Percentiles rank a stretch among this genome's conserved stretches.
phyloP scores from a whole-genome alignment of 305 asterid species.

The Rubia occidens region DNA sequence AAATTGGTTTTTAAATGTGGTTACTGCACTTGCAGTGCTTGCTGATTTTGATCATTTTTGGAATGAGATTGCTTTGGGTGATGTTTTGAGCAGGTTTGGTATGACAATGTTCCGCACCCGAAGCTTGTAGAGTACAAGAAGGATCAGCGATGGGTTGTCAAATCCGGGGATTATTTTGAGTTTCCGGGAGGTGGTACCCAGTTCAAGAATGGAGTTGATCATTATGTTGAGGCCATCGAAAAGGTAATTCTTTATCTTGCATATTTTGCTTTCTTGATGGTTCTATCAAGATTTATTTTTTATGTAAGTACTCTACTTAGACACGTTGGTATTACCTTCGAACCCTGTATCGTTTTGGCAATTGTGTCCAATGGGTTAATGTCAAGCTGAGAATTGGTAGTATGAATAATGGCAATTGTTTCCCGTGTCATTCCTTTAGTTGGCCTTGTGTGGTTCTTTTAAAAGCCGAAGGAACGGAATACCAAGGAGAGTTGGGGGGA shows the following conservation, averaged over 20 bases:
- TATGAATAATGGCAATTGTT: neutral
- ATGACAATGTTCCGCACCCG: constrained; percentile 87
- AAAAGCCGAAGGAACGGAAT: neutral
- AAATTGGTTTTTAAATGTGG: neutral
- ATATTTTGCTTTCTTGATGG: neutral
- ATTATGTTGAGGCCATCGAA: constrained; percentile 46
- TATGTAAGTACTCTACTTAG: neutral
- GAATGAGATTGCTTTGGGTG: neutral
- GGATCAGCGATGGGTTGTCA: constrained; percentile 79
- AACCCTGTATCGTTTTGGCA: neutral
- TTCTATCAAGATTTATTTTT: neutral
- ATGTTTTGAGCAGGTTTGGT: constrained; percentile 59
- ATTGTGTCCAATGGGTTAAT: constrained; percentile 1
- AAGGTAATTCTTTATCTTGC: constrained; percentile 34
- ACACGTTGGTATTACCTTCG: neutral
- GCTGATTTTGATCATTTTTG: neutral
- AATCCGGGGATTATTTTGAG: constrained; percentile 53
- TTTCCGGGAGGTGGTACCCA: constrained; percentile 99
- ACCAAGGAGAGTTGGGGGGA: neutral
- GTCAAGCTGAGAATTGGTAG: neutral
- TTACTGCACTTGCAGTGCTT: neutral
- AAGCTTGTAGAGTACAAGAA: constrained; percentile 91
- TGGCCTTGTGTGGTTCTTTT: constrained; percentile 2
- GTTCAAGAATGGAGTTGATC: constrained; percentile 65
- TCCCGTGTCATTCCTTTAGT: neutral